Base-by-base conservation (phyloP, 1,284 basidiomycete genomes). In the Meripilus lineatus region DNA sequence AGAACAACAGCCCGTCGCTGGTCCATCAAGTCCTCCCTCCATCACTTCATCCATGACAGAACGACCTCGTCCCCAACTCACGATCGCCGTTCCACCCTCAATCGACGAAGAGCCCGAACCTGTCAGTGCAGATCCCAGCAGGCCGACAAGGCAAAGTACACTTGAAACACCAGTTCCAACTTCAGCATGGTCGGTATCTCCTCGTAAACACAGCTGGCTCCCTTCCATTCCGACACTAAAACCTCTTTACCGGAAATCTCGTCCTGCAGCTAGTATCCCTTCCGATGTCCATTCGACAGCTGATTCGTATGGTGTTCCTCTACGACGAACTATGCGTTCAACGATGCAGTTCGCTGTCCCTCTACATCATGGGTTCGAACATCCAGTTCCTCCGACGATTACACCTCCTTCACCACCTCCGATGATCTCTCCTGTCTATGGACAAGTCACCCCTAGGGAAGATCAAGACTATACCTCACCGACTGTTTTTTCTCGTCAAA, bases 311-410 rank as follows among this genome's bases (percentile, higher is more conserved):
- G 44, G 49, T 13, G 47, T 50, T 38, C 28, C 28, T 30, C 10
- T n/a, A 10, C 28, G 10, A 30, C 28, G 28, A 30, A 47, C 43
- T 21, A 48, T 50, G 42, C 38, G 39, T 36, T 28, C 47, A 38
- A 48, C 58, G 56, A 15, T 57, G 58, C 42, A 59, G 11, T 54
- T 76, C 26, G 70, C 76, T 15, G 60, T 79, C 45, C 82, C 81
- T 2, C 63, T 83, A 17, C 73, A 83, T 49, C 68, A 70, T 24
- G 74, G 74, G n/a, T 75, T 74, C 52, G 65, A 69, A 41, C 46
- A 51, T 22, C 23, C 38, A 7, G 30, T 33, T 21, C 37, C 37
- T 14, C 49, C 34, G 5, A 36, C 50, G 24, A 23, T 24, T 2
- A 42, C 62, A 38, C 50, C 62, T 52, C 49, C 51, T 45, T 25